Percentiles rank a stretch among this genome's conserved stretches.
These are phyloP conservation scores for Crucibulum cyathiforme DNA, from an alignment of 1,284 basidiomycete species.

Conservation along the genomic window DNA sequence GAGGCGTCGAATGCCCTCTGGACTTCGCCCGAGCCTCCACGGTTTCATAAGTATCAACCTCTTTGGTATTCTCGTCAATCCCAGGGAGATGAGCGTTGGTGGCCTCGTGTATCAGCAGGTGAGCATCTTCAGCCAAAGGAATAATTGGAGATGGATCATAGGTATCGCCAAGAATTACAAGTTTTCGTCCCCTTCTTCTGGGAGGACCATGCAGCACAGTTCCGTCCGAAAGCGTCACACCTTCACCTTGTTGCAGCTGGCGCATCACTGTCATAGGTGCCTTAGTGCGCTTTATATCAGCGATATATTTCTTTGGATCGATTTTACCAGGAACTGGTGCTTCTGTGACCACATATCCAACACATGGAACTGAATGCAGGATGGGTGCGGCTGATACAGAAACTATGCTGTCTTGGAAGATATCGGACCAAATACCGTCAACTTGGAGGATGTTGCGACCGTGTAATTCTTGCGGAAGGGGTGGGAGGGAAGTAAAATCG, in stretches of 20 bases:
- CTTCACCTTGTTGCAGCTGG: slow-evolving; percentile 70
- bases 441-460: slow-evolving; percentile 73
- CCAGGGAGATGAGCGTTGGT: slow-evolving; percentile 90
- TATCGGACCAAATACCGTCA: slow-evolving; percentile 75
- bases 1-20: slow-evolving; percentile 91
- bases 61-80: slow-evolving; percentile 62
- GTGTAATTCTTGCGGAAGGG: slow-evolving; percentile 60
- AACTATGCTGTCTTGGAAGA: slow-evolving; percentile 66
- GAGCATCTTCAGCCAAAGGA: slow-evolving; percentile 62
- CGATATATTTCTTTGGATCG: slow-evolving; percentile 67
- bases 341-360: slow-evolving; percentile 86
- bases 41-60: slow-evolving; percentile 61
- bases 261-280: slow-evolving; percentile 78
- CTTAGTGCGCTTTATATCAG: slow-evolving; percentile 71
- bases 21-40: slow-evolving; percentile 75
- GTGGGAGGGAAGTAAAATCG: slow-evolving; percentile 55
- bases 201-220: slow-evolving; percentile 77
- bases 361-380: slow-evolving; percentile 79
- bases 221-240: slow-evolving; percentile 79
- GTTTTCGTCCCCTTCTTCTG: slow-evolving; percentile 70
- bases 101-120: slow-evolving; percentile 84
- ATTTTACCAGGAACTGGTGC: slow-evolving; percentile 80
- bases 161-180: slow-evolving; percentile 85
- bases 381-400: slow-evolving; percentile 87
- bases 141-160: slow-evolving; percentile 74